Conservation (phyloP, 2,329 filamentous ascomycete genomes). For the Penicillium sp. region DNA sequence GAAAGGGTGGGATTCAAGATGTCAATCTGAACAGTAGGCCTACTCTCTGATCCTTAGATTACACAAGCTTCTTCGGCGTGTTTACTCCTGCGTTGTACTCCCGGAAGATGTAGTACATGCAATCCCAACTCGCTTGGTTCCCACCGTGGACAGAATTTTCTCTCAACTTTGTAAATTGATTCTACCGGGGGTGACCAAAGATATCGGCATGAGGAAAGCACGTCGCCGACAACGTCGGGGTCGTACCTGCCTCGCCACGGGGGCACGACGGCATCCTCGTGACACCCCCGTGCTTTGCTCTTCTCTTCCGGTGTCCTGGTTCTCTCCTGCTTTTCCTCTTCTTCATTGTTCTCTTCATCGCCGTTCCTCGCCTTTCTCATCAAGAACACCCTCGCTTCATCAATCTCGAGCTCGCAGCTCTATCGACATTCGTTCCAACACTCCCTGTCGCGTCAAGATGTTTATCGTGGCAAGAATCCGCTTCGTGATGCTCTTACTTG, state of each 20-base stretch:
- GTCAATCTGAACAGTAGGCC: background rate
- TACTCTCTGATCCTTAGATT: background rate
- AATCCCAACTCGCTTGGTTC: background rate
- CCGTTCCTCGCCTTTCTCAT: conserved; percentile 1
- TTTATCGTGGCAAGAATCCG: conserved; percentile 16
- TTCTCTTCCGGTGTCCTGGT: conserved; percentile 2
- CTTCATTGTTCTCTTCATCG: conserved; percentile 6
- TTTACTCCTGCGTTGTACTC: background rate
- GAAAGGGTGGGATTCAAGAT: background rate
- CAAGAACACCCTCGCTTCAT: conserved; percentile 5
- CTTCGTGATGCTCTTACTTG: conserved; percentile 25
- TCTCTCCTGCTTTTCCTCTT: conserved; percentile 6
- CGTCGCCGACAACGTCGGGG: background rate
- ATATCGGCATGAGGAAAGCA: background rate
- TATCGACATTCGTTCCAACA: conserved; percentile 5
- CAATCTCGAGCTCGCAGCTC: background rate
- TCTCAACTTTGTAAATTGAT: background rate
- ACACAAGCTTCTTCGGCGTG: background rate
- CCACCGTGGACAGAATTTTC: background rate
- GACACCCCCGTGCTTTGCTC: background rate
- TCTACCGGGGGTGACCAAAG: background rate
- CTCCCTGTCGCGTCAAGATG: conserved; percentile 9
- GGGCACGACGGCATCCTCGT: background rate
- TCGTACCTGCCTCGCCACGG: conserved; percentile 4
- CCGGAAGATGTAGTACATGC: background rate